Evolutionary conservation across 1,139 yeast genomes (phyloP), one percentile per base, ranked within the genome.

Genomic region (Taphrina deformans): DNA sequence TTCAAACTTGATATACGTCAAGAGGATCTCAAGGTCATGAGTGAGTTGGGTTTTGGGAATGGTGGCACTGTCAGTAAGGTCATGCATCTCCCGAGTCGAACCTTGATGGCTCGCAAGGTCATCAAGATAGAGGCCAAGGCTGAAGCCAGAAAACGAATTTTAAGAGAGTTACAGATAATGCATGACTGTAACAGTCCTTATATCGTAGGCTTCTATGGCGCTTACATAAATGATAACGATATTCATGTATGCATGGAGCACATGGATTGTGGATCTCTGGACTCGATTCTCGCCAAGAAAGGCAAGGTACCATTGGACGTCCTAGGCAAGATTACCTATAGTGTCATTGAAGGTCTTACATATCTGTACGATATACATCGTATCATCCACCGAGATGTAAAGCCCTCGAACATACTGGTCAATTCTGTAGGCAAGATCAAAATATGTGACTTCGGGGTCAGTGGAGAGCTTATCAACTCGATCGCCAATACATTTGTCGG

Each of bases 171-270:
- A 66, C 85, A 91, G 69, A 92, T 93, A 46, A 83, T 95, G 82
- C 96, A 91, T 74, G 96, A 89, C 73, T 93, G 97, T 73, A 73
- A 86, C 84, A 71, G 82, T 56, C 91, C 91, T 2, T 89, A 83
- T 72, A 92, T 93, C 65, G 89, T 91, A 59, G 90, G 89, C 61
- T 93, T 91, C 74, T 92, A 86, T 75, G 98, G 98, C 3, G 96
- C 97, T 0, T 89, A 86, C 73, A 81, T 87, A 56, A 81, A 83
- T 69, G 85, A 82, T 70, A 84, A 83, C 69, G 86, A 84, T 71
- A 99, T 93, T 51, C 93, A 92, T 78, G 91, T 95, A 88, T 95
- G 99, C 77, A 93, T 93, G 83, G 99, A 93, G 77, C 89, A 86
- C 76, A 93, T 93, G 99, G 96, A 92, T 75, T 98, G 97, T 60